Conservation (phyloP, 352 stramenopile species). For the Pilasporangium apinafurcum region DNA sequence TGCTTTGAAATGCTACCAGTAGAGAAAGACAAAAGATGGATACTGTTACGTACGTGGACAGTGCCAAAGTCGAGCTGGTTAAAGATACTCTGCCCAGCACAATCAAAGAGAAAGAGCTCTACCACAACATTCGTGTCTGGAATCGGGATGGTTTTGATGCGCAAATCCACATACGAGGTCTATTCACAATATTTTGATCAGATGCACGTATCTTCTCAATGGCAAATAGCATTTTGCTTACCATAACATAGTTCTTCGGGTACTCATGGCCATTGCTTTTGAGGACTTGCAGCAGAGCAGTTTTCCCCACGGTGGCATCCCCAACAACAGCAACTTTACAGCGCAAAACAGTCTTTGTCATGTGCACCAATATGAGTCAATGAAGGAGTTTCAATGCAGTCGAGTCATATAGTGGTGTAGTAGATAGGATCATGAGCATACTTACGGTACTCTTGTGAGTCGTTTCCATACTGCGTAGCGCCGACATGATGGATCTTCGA, state of each 20-base stretch:
- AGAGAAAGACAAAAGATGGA: not conserved
- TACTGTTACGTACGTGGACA: slow-evolving; percentile 38
- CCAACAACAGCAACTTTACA: slow-evolving; percentile 90
- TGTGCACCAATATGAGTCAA: not conserved
- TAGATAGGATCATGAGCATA: not conserved
- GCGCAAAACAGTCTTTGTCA: slow-evolving; percentile 73
- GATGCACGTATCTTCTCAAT: no score
- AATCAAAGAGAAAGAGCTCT: slow-evolving; percentile 94
- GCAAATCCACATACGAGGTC: slow-evolving; percentile 88
- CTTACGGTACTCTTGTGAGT: slow-evolving; percentile 83
- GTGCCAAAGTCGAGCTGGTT: slow-evolving; percentile 90
- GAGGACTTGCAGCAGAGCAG: slow-evolving; percentile 86
- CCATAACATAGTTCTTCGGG: slow-evolving; percentile 95
- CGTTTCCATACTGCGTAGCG: slow-evolving; percentile 88
- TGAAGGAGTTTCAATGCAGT: not conserved
- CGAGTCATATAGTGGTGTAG: not conserved
- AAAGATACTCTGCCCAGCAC: slow-evolving; percentile 90
- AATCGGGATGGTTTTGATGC: slow-evolving; percentile 87
- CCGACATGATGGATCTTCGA: slow-evolving; percentile 41
- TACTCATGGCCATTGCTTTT: slow-evolving; percentile 90
- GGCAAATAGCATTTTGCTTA: slow-evolving; percentile 1
- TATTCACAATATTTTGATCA: no score
- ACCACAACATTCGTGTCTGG: slow-evolving; percentile 87
- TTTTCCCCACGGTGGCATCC: slow-evolving; percentile 89
- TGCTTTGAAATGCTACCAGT: not conserved